phyloP scores from a whole-genome alignment of 2,329 filamentous ascomycete species.

The Calonectria pteridis region DNA sequence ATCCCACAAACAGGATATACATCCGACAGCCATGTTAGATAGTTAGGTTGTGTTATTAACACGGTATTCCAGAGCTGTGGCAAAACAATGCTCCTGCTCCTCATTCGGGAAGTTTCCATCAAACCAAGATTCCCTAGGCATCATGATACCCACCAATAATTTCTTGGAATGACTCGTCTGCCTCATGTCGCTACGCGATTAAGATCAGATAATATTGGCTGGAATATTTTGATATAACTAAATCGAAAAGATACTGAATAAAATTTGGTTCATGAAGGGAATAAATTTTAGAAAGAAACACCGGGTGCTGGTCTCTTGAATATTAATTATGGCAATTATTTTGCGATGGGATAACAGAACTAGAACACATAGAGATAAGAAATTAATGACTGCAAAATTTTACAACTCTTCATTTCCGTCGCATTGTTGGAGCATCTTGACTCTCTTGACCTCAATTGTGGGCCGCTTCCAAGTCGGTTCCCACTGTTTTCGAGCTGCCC shows the following conservation, averaged over 20 bases:
- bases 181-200: too few species aligned
- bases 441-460: slow-evolving; percentile 76
- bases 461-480: slow-evolving; percentile 78
- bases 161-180: not conserved
- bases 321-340: not conserved
- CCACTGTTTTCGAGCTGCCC: slow-evolving; percentile 76
- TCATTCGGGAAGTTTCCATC: not conserved
- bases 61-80: not conserved
- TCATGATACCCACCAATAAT: not conserved
- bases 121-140: not conserved
- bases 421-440: slow-evolving; percentile 79
- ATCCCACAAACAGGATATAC: not conserved
- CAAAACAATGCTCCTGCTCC: not conserved
- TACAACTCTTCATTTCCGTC: slow-evolving; percentile 69
- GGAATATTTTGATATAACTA: not conserved
- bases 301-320: not conserved
- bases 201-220: not conserved
- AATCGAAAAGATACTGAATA: not conserved
- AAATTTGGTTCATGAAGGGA: not conserved
- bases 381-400: not conserved
- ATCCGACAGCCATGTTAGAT: not conserved
- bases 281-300: not conserved
- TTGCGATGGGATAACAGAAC: not conserved
- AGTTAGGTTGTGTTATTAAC: not conserved
- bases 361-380: not conserved